Conservation (phyloP, 495 filamentous ascomycete species). For the Neurospora discreta region DNA sequence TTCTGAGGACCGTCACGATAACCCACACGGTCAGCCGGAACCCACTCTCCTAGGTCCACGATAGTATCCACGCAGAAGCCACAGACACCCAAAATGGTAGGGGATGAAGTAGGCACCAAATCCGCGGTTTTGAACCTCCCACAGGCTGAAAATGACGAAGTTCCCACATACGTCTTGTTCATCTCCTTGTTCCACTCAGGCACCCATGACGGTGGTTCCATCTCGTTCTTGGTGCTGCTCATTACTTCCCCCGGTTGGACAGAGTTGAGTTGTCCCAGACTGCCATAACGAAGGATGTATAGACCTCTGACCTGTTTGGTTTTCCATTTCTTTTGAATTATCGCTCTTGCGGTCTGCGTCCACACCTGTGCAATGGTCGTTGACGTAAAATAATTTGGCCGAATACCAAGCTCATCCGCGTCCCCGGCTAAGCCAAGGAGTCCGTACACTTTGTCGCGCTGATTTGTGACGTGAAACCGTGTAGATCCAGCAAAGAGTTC, state of each 20-base stretch:
- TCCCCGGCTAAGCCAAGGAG: conserved; percentile 7
- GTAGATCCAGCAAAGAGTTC: neutral
- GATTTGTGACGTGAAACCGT: neutral
- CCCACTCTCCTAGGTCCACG: neutral
- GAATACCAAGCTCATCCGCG: conserved; percentile 5
- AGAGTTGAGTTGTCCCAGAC: neutral
- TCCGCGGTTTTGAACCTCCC: neutral
- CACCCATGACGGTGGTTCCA: conserved; percentile 6
- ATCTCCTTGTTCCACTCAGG: conserved; percentile 2
- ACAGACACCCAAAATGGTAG: neutral
- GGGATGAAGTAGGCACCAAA: neutral
- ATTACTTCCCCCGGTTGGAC: neutral
- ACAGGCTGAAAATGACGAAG: neutral
- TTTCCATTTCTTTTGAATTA: neutral
- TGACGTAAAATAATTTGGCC: neutral
- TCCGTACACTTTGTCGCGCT: conserved; percentile 7
- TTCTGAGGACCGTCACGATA: neutral
- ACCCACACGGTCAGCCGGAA: neutral
- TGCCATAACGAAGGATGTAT: neutral
- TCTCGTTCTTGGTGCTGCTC: conserved; percentile 2
- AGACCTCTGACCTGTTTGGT: neutral
- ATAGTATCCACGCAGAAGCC: conserved; percentile 3
- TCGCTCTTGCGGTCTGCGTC: conserved; percentile 2
- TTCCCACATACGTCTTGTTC: neutral
- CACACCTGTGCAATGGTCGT: neutral